Conservation (phyloP, 2,329 filamentous ascomycete species). For the Drechslera avenae region DNA sequence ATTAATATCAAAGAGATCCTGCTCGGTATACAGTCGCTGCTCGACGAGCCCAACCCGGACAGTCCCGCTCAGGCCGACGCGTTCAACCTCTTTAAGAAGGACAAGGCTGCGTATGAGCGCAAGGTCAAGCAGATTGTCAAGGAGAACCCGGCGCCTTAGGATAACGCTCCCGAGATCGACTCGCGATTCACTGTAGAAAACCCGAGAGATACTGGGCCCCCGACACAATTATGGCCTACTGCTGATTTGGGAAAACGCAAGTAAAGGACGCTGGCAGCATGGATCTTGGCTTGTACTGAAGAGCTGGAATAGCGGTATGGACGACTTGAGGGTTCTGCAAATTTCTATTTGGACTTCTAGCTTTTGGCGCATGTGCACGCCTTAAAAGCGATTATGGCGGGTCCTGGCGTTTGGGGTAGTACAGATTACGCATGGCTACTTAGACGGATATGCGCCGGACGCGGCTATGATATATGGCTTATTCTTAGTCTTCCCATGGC, state of each 20-base stretch:
- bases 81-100: slow-evolving; percentile 95
- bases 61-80: slow-evolving; percentile 96
- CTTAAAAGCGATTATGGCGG: background rate
- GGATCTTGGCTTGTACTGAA: background rate
- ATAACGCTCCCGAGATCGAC: background rate
- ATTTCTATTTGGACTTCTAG: background rate
- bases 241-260: too few species aligned
- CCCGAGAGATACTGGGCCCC: too few species aligned
- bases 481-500: background rate
- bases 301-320: background rate
- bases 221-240: too few species aligned
- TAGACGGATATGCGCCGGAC: background rate
- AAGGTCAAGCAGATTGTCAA: slow-evolving; percentile 84
- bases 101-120: slow-evolving; percentile 83
- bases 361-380: background rate
- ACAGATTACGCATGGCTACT: background rate
- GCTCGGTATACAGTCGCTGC: slow-evolving; percentile 90
- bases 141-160: slow-evolving; percentile 79
- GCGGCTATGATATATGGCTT: slow-evolving; percentile 9
- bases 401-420: slow-evolving; percentile 7
- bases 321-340: background rate
- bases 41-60: slow-evolving; percentile 96
- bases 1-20: slow-evolving; percentile 99
- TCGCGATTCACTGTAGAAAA: too few species aligned
- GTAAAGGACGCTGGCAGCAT: too few species aligned